Evolutionary conservation across 768 basidiomycete genomes (phyloP).

Genomic region (Pleurotus tuoliensis): DNA sequence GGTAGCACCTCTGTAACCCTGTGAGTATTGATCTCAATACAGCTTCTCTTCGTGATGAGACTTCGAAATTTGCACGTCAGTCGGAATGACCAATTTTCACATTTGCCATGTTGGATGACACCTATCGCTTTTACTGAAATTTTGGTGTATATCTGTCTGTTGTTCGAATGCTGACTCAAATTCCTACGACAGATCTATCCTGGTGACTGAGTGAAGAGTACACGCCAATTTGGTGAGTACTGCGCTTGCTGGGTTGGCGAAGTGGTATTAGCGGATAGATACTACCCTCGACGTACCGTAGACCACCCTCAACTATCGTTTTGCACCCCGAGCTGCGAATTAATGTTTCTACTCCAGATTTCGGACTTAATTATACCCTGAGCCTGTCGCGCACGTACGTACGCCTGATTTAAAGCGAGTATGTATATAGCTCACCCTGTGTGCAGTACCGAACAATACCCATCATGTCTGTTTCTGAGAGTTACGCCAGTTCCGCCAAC

Average conservation of each 20-base stretch:
- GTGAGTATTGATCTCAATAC: constrained; percentile 26
- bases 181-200: no score
- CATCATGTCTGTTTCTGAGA: constrained; percentile 25
- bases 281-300: background rate
- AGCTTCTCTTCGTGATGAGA: constrained; percentile 17
- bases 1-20: constrained; percentile 15
- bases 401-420: background rate
- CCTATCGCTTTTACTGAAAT: constrained; percentile 40
- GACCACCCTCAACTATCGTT: background rate
- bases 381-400: constrained; percentile 4
- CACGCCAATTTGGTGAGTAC: constrained; percentile 1
- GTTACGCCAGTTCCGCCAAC: constrained; percentile 14
- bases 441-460: background rate
- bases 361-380: constrained; percentile 1
- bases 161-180: background rate
- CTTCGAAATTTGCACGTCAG: constrained; percentile 60
- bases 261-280: background rate
- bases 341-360: background rate
- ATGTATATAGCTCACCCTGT: background rate
- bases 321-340: background rate
- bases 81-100: constrained; percentile 34
- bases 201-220: background rate
- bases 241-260: background rate
- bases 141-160: background rate
- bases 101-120: constrained; percentile 33